Evolutionary conservation across 1,284 basidiomycete genomes (phyloP), one percentile per base, ranked within the genome.

Genomic region (Vanrija humicola): DNA sequence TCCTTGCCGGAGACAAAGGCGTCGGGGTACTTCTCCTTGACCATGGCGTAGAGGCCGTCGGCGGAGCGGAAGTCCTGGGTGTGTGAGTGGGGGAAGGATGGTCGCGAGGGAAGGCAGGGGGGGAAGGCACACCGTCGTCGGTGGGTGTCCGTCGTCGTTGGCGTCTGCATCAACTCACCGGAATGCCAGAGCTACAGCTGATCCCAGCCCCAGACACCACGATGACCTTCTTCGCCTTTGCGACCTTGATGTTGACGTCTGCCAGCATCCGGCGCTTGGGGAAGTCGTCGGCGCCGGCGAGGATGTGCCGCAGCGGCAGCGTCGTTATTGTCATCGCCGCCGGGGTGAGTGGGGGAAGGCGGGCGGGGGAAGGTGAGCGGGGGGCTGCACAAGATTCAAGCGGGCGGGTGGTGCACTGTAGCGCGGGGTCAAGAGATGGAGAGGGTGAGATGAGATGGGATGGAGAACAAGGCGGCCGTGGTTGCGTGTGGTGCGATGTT

Each of bases 121-220:
- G 21, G 3, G 18, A 18, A 19, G 5, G 53, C 21, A 25, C 3
- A 2, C 15, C n/a, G 12, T 23, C 28, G 6, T 18, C 9, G n/a
- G 10, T 4, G 29, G 48, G 25, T 26, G 23, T 25, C 16, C n/a
- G n/a, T n/a, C n/a, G n/a, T n/a, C n/a, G n/a, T n/a, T n/a, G n/a
- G n/a, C n/a, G n/a, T n/a, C n/a, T 15, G 18, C 14, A 7, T 7
- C 3, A 5, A 78, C 86, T 66, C 68, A 94, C 91, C 7, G 92
- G 92, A 66, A 96, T 93, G 46, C 92, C 92, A 70, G 86, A 89
- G 23, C 88, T 90, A 73, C 91, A 95, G 29, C 90, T 93, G 56
- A 95, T 93, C 43, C 92, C 92, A 7, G 92, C 92, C 18, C 92
- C 92, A 43, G 88, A 89, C 62, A 95, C 87, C 7, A 93, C 84